Percentiles rank a stretch among this genome's conserved stretches.
phyloP scores from a whole-genome alignment of 768 basidiomycete species.

The Asterophora parasitica region DNA sequence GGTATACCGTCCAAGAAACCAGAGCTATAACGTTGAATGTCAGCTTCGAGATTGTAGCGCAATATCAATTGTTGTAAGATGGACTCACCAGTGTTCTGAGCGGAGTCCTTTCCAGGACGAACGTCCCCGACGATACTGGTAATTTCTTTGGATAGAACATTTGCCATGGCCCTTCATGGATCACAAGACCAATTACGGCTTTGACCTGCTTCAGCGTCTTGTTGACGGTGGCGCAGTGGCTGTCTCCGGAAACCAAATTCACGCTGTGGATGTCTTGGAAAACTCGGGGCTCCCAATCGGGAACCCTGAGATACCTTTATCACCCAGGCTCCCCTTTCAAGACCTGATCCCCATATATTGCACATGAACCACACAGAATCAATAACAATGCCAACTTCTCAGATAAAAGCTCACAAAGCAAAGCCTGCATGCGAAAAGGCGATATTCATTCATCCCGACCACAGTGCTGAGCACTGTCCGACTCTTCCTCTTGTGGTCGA shows the following conservation, averaged over 20 bases:
- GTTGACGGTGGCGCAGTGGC: constrained; percentile 30
- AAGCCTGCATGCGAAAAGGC: constrained; percentile 50
- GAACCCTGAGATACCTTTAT: constrained; percentile 27
- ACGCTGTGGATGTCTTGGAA: constrained; percentile 43
- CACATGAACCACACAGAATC: no score
- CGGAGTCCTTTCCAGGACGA: constrained; percentile 37
- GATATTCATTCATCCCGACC: constrained; percentile 46
- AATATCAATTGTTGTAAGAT: neutral
- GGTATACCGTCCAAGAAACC: constrained; percentile 51
- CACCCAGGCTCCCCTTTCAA: constrained; percentile 35
- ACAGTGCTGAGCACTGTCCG: constrained; percentile 31
- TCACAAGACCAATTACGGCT: constrained; percentile 32
- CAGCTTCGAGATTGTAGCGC: neutral
- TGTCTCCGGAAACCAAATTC: constrained; percentile 45
- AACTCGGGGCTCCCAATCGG: constrained; percentile 48
- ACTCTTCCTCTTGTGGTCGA: constrained; percentile 33
- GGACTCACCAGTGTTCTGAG: constrained; percentile 45
- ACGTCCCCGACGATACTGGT: constrained; percentile 35
- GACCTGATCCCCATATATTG: no score
- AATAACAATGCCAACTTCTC: no score
- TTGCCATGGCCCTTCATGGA: constrained; percentile 9
- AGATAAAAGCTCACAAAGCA: constrained; percentile 23
- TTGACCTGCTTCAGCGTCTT: constrained; percentile 31
- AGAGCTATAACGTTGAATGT: constrained; percentile 31
- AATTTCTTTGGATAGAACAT: constrained; percentile 35